These are phyloP conservation scores for Penicillium janthinellum DNA, from an alignment of 2,329 filamentous ascomycete genomes.

Conservation along the genomic window DNA sequence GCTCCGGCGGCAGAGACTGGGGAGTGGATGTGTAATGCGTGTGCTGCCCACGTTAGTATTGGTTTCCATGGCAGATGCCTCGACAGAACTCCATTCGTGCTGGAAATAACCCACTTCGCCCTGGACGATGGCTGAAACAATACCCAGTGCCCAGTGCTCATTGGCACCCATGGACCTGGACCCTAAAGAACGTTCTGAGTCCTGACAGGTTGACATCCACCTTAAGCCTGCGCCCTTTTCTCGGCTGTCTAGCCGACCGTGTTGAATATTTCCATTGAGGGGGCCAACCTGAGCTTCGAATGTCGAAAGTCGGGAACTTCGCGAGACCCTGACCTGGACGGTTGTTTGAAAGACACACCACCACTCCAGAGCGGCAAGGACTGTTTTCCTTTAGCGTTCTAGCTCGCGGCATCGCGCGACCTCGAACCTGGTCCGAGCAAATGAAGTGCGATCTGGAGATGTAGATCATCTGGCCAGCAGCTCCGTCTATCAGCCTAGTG, in stretches of 20 bases:
- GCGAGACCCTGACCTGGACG: background rate
- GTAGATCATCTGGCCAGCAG: constrained; percentile 15
- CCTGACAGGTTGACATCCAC: constrained; percentile 2
- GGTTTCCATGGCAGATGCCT: constrained; percentile 3
- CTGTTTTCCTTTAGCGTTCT: constrained; percentile 9
- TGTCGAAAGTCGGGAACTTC: background rate
- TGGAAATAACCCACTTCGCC: background rate
- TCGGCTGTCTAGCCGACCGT: background rate
- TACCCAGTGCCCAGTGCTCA: background rate
- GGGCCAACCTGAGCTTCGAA: background rate
- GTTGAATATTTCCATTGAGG: background rate
- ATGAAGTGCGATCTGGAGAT: constrained; percentile 14
- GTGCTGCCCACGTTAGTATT: background rate
- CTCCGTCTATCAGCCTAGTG: constrained; percentile 13
- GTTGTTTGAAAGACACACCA: background rate
- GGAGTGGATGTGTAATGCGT: background rate
- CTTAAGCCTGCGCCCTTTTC: background rate
- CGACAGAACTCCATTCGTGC: constrained; percentile 4
- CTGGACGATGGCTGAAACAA: constrained; percentile 9
- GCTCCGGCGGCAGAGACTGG: no score
- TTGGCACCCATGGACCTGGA: background rate
- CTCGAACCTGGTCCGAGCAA: constrained; percentile 7
- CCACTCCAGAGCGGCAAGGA: background rate
- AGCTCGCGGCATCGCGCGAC: constrained; percentile 1
- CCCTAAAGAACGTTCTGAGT: constrained; percentile 1